Base-by-base conservation (phyloP, 2,329 filamentous ascomycete genomes). In the Aspergillus spinulosporus region DNA sequence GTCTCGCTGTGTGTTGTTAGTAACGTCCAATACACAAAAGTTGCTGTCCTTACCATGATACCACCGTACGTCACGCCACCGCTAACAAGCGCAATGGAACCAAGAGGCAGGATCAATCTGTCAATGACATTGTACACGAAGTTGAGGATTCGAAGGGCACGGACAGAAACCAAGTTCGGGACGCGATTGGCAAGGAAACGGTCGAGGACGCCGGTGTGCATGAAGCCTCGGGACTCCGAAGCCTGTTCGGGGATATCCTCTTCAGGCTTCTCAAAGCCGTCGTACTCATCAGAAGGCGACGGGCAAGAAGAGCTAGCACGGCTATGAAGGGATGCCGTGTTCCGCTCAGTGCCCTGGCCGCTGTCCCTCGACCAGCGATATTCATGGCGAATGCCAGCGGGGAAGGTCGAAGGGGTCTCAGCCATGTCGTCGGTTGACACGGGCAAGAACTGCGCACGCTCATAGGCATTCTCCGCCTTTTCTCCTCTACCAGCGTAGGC, bases 21-120 rank as follows among this genome's bases (percentile, higher is more conserved):
- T 47, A 31, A 14, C 36, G 31, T 5, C 31, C n/a, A 14, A 9
- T 40, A 12, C n/a, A 9, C 15, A 3, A 21, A 45, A 11, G 21
- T 11, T 81, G 40, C 14, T 8, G 21, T 34, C 2, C 89, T 82
- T 81, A 92, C 89, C 72, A 94, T 94, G 62, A 97, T 88, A 29
- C 92, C 89, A 28, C 86, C 89, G 67, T 89, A 92, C 0, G 90
- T 86, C 31, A 90, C 82, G 36, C 88, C 82, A 4, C 93, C 93
- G 3, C 86, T 88, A 15, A 83, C 77, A 11, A 96, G 73, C 0
- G 86, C 82, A 42, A 89, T 76, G 65, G 92, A 96, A 1, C 90
- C 91, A 39, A 96, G 80, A 0, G 90, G 81, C 34, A 97, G 76
- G 58, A 95, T 88, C 2, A 87, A 80, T 49, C 92, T 85, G 69